Percentiles rank a stretch among this genome's conserved stretches.
These are phyloP conservation scores for Vitis hybrid DNA, from an alignment of 177 flowering plant genomes.

Conservation along the genomic window DNA sequence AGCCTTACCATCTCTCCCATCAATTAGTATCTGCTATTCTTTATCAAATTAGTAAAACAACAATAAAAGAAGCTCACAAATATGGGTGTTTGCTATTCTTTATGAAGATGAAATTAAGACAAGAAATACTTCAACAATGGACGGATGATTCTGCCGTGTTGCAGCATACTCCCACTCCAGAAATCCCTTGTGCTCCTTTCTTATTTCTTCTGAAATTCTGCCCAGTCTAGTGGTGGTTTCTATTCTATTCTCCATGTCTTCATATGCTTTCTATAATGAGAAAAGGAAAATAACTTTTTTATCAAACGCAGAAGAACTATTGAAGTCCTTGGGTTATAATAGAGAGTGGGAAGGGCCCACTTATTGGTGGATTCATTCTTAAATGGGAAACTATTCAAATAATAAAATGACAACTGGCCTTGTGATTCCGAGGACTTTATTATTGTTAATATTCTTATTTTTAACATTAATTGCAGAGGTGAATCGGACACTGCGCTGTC, in stretches of 20 bases:
- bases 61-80: too few relatives aligned
- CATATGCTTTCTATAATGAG: slow-evolving; percentile 25
- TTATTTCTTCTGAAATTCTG: slow-evolving; percentile 24
- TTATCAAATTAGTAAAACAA: too few relatives aligned
- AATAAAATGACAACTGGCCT: too few relatives aligned
- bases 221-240: slow-evolving; percentile 24
- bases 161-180: slow-evolving; percentile 26
- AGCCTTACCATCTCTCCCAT: slow-evolving; percentile 43
- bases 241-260: slow-evolving; percentile 35
- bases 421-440: too few relatives aligned
- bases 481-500: too few relatives aligned
- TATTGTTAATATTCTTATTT: too few relatives aligned
- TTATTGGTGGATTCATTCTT: too few relatives aligned
- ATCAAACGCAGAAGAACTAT: not conserved
- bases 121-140: slow-evolving; percentile 34
- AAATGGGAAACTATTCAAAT: too few relatives aligned
- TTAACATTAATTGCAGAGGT: too few relatives aligned
- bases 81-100: not conserved
- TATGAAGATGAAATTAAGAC: not conserved
- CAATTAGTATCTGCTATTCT: slow-evolving; percentile 42
- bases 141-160: slow-evolving; percentile 24
- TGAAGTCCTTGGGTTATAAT: too few relatives aligned
- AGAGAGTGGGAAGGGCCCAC: too few relatives aligned
- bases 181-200: slow-evolving; percentile 35
- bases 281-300: not conserved